Evolutionary conservation across 2,329 filamentous ascomycete species (phyloP).

Genomic region (Colletotrichum nymphaeae): DNA sequence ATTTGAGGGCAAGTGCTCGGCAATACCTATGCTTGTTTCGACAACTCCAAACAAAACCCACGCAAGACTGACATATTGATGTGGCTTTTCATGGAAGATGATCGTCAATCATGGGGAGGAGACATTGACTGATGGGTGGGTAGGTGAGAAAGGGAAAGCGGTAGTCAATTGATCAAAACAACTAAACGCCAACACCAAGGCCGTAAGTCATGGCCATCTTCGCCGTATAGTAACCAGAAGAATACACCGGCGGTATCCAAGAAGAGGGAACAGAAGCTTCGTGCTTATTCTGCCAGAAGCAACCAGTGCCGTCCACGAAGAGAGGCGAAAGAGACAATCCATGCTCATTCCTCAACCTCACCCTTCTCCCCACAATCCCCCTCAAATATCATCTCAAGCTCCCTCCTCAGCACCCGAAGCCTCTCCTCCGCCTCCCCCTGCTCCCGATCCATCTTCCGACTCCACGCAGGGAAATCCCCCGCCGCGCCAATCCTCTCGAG

Average conservation of each 20-base stretch:
- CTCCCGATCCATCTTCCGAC: neutral
- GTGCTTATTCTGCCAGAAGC: neutral
- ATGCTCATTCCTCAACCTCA: neutral
- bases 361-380: neutral
- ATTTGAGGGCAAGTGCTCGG: neutral
- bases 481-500: neutral
- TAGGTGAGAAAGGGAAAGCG: no score
- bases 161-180: no score
- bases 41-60: neutral
- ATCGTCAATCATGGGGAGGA: no score
- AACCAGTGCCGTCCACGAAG: neutral
- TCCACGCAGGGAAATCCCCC: neutral
- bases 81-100: no score
- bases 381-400: neutral
- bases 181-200: neutral
- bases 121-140: no score
- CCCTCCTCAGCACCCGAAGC: neutral
- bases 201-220: neutral
- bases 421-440: neutral
- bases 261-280: neutral
- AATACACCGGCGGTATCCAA: neutral
- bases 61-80: no score
- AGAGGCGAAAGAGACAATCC: neutral
- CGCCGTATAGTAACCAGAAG: no score
- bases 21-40: neutral